These are phyloP conservation scores for Cyberlindnera euphorbiae DNA, from an alignment of 805 yeast genomes.

Conservation along the genomic window DNA sequence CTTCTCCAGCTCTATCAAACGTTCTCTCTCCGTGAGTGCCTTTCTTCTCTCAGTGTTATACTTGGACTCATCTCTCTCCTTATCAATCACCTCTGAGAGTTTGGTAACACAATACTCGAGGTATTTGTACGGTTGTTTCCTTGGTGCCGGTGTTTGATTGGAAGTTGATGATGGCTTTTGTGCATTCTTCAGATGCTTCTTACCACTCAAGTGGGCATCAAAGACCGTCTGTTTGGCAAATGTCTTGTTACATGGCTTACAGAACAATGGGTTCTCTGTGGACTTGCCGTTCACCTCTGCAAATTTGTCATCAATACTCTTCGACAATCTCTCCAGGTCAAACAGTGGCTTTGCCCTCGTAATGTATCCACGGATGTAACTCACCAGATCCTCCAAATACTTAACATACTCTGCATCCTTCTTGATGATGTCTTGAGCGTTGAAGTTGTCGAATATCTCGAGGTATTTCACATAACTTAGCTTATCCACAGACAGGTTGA, in stretches of 20 bases:
- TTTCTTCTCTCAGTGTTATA: conserved; percentile 59
- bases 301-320: neutral
- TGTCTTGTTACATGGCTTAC: conserved; percentile 56
- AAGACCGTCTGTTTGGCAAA: conserved; percentile 66
- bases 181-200: conserved; percentile 60
- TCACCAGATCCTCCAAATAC: conserved; percentile 38
- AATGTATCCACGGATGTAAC: conserved; percentile 48
- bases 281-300: neutral
- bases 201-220: conserved; percentile 65
- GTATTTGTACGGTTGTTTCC: conserved; percentile 34
- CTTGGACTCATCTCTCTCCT: conserved; percentile 45
- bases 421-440: conserved; percentile 18
- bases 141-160: conserved; percentile 5
- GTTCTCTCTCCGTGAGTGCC: conserved; percentile 58
- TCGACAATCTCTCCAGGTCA: conserved; percentile 27
- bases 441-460: conserved; percentile 38
- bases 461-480: conserved; percentile 49
- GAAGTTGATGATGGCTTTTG: conserved; percentile 3
- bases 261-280: conserved; percentile 36
- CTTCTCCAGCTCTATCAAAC: conserved; percentile 29
- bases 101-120: conserved; percentile 20
- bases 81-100: conserved; percentile 34
- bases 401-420: conserved; percentile 23
- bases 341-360: conserved; percentile 45
- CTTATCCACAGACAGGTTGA: conserved; percentile 37